A percentile compares a stretch with the other conserved stretches of the same genome.
Evolutionary conservation across 2,329 filamentous ascomycete species (phyloP).

Genomic region (Xylaria sp.): DNA sequence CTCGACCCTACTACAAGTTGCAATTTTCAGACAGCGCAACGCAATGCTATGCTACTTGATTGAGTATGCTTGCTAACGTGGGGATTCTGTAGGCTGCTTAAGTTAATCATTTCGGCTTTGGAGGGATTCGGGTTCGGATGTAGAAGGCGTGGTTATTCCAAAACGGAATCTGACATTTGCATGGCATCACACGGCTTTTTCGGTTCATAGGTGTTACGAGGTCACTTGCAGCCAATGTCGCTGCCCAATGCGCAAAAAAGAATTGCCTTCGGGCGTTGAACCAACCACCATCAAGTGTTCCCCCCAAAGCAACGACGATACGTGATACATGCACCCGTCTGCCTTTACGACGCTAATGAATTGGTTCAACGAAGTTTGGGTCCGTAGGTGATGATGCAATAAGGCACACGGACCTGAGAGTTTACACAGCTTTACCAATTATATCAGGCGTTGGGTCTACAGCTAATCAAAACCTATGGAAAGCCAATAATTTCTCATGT

Average conservation of each 20-base stretch:
- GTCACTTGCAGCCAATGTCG: slow-evolving; percentile 52
- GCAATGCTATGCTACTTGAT: not conserved
- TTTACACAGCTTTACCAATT: slow-evolving; percentile 18
- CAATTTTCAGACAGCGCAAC: not conserved
- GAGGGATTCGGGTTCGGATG: slow-evolving; percentile 43
- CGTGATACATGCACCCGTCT: slow-evolving; percentile 34
- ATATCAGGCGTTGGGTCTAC: slow-evolving; percentile 21
- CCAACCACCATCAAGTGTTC: slow-evolving; percentile 25
- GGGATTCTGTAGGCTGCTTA: slow-evolving; percentile 43
- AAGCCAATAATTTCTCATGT: not conserved
- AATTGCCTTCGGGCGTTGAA: slow-evolving; percentile 47
- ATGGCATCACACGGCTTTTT: slow-evolving; percentile 54
- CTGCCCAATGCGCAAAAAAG: slow-evolving; percentile 49
- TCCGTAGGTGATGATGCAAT: slow-evolving; percentile 8
- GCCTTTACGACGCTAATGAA: slow-evolving; percentile 22
- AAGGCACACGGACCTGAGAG: slow-evolving; percentile 15
- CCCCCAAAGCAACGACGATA: slow-evolving; percentile 22
- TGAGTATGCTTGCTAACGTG: slow-evolving; percentile 16
- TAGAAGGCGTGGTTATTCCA: slow-evolving; percentile 50
- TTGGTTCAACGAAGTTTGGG: slow-evolving; percentile 21
- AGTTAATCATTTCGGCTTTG: slow-evolving; percentile 40
- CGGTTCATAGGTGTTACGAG: slow-evolving; percentile 54
- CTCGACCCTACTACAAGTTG: not conserved
- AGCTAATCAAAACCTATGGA: slow-evolving; percentile 27
- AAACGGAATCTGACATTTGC: slow-evolving; percentile 52